Conservation (phyloP, 1,139 yeast genomes). For the Scheffersomyces insectosa region DNA sequence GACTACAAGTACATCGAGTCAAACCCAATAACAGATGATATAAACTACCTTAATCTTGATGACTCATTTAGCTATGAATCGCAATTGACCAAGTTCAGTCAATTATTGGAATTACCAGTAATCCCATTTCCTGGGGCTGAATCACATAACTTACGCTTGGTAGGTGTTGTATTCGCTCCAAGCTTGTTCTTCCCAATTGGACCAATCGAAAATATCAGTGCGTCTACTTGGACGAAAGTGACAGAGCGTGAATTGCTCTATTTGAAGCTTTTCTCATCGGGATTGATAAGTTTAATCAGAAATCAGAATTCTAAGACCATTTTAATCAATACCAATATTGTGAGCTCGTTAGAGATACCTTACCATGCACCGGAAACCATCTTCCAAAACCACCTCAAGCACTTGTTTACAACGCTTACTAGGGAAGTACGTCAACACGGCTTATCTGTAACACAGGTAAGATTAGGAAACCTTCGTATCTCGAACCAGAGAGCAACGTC, state of each 20-base stretch:
- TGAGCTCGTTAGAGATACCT: slow-evolving; percentile 44
- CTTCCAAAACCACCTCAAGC: slow-evolving; percentile 36
- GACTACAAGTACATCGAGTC: slow-evolving; percentile 61
- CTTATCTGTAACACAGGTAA: slow-evolving; percentile 45
- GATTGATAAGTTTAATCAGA: slow-evolving; percentile 58
- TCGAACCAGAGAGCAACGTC: slow-evolving; percentile 31
- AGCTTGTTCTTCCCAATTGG: slow-evolving; percentile 68
- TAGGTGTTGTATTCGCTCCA: slow-evolving; percentile 64
- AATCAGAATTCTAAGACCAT: slow-evolving; percentile 45
- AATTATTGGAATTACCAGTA: slow-evolving; percentile 38
- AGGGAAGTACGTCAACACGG: slow-evolving; percentile 45
- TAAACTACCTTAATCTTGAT: slow-evolving; percentile 44
- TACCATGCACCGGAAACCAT: slow-evolving; percentile 53
- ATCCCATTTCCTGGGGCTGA: slow-evolving; percentile 53
- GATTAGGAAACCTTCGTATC: slow-evolving; percentile 48
- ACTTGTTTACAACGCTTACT: slow-evolving; percentile 38
- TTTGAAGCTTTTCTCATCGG: slow-evolving; percentile 54
- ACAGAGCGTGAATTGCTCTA: slow-evolving; percentile 48
- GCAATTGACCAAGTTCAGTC: slow-evolving; percentile 45
- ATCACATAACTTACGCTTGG: slow-evolving; percentile 53
- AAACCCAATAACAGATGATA: slow-evolving; percentile 55
- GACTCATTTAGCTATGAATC: slow-evolving; percentile 30
- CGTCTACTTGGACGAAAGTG: slow-evolving; percentile 54
- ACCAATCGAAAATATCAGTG: slow-evolving; percentile 60
- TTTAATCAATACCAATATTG: slow-evolving; percentile 43